Conservation (phyloP, 2,329 filamentous ascomycete species). For the Colletotrichum higginsianum region DNA sequence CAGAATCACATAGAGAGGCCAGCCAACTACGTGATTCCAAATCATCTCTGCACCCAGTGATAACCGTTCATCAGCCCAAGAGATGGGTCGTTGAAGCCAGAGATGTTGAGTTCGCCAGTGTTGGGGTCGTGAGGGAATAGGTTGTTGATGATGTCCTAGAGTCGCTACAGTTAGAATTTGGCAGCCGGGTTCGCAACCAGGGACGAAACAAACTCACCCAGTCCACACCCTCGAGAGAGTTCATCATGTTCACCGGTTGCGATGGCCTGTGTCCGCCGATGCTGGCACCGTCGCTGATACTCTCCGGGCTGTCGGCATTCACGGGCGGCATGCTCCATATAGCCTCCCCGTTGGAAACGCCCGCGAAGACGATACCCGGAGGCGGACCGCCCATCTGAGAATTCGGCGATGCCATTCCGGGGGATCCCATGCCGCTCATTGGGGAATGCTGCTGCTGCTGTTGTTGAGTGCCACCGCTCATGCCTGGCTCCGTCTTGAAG, state of each 20-base stretch:
- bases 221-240: slow-evolving; percentile 69
- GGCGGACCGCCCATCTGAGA: slow-evolving; percentile 39
- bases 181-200: slow-evolving; percentile 19
- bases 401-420: slow-evolving; percentile 37
- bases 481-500: slow-evolving; percentile 40
- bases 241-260: slow-evolving; percentile 36
- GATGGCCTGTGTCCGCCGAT: slow-evolving; percentile 42
- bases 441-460: slow-evolving; percentile 21
- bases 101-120: slow-evolving; percentile 56
- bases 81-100: slow-evolving; percentile 55
- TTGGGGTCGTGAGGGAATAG: slow-evolving; percentile 57
- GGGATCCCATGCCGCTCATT: slow-evolving; percentile 23
- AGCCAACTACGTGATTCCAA: background rate
- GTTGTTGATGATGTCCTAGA: slow-evolving; percentile 54
- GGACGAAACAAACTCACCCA: slow-evolving; percentile 67
- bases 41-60: slow-evolving; percentile 47
- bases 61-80: slow-evolving; percentile 47
- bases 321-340: slow-evolving; percentile 61
- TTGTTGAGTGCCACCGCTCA: slow-evolving; percentile 23
- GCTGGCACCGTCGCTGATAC: slow-evolving; percentile 59
- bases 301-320: slow-evolving; percentile 58
- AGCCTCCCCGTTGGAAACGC: slow-evolving; percentile 63
- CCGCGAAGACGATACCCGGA: slow-evolving; percentile 59
- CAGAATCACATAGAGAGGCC: background rate
- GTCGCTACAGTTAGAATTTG: background rate